A percentile compares a stretch with the other conserved stretches of the same genome.
Conservation (phyloP, 768 basidiomycete species). For the Suillus tomentosus region DNA sequence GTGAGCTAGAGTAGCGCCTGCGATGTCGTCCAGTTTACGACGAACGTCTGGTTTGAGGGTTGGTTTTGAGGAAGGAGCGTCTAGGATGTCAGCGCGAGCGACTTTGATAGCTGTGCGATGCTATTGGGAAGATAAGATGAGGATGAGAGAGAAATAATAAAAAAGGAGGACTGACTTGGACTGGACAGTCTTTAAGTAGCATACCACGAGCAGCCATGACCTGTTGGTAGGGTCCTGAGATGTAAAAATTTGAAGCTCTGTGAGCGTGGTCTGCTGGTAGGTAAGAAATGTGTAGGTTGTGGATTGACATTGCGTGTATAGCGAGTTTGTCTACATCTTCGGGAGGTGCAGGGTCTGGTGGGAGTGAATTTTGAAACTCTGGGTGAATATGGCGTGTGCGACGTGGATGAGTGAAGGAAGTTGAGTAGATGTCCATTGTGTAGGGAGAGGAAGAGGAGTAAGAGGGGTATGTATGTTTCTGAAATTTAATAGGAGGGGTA, state of each 20-base stretch:
- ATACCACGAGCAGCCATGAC: slow-evolving; percentile 89
- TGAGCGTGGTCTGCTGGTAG: slow-evolving; percentile 66
- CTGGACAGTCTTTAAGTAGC: slow-evolving; percentile 87
- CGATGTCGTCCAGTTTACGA: slow-evolving; percentile 89
- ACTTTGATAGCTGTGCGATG: slow-evolving; percentile 88
- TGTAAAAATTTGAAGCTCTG: slow-evolving; percentile 83
- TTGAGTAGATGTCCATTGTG: slow-evolving; percentile 91
- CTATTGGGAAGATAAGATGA: slow-evolving; percentile 39
- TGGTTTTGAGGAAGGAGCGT: slow-evolving; percentile 77
- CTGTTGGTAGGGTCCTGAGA: slow-evolving; percentile 90
- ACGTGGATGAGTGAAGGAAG: slow-evolving; percentile 91
- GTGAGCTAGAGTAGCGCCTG: slow-evolving; percentile 87
- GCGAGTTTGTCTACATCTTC: slow-evolving; percentile 82
- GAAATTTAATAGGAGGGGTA: slow-evolving; percentile 10
- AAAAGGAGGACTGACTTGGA: slow-evolving; percentile 55
- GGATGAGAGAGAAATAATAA: slow-evolving; percentile 9
- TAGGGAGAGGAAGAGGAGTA: slow-evolving; percentile 11
- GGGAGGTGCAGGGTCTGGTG: slow-evolving; percentile 38
- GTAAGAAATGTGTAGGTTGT: slow-evolving; percentile 85
- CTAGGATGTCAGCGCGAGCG: slow-evolving; percentile 90
- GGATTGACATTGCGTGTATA: slow-evolving; percentile 75
- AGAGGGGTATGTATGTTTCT: slow-evolving; percentile 13
- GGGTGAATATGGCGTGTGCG: slow-evolving; percentile 67
- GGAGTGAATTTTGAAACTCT: slow-evolving; percentile 44
- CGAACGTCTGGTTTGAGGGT: slow-evolving; percentile 81